Conservation (phyloP, 176 grass and related monocot genomes). For the Secale cereale region DNA sequence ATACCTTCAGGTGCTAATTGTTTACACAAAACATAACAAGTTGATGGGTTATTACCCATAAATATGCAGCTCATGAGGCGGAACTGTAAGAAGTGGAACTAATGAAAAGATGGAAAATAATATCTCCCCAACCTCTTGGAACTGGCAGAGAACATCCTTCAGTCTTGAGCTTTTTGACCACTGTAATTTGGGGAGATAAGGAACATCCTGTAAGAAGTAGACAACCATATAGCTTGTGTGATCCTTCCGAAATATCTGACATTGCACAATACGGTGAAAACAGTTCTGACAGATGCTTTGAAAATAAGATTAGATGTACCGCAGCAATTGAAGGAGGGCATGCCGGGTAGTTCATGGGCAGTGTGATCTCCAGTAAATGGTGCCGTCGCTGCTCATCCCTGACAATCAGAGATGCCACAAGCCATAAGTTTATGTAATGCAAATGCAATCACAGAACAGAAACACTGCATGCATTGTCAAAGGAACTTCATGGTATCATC, state of each 20-base stretch:
- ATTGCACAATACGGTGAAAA: not conserved
- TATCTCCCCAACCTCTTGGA: slow-evolving; percentile 40
- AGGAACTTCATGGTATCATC: not conserved
- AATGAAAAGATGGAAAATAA: not conserved
- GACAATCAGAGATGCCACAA: not conserved
- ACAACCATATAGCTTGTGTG: not conserved
- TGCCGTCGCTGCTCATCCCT: slow-evolving; percentile 61
- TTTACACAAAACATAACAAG: not conserved
- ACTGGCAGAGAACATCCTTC: slow-evolving; percentile 56
- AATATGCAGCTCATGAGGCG: not conserved
- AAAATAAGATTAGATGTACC: slow-evolving; percentile 16
- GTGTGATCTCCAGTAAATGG: slow-evolving; percentile 61
- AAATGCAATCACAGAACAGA: not conserved
- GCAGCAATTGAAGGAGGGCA: slow-evolving; percentile 45
- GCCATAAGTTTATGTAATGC: not conserved
- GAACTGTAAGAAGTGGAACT: not conserved
- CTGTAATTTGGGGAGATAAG: slow-evolving; percentile 54
- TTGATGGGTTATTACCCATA: not conserved
- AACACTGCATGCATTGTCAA: not conserved
- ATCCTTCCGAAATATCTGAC: not conserved
- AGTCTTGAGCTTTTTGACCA: slow-evolving; percentile 69
- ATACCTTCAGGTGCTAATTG: slow-evolving; percentile 61
- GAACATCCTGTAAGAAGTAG: slow-evolving; percentile 38
- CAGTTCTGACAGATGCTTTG: not conserved
- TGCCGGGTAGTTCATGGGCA: slow-evolving; percentile 60